Base-by-base conservation (phyloP, 768 basidiomycete species). In the Termitomyces eurrhizus region DNA sequence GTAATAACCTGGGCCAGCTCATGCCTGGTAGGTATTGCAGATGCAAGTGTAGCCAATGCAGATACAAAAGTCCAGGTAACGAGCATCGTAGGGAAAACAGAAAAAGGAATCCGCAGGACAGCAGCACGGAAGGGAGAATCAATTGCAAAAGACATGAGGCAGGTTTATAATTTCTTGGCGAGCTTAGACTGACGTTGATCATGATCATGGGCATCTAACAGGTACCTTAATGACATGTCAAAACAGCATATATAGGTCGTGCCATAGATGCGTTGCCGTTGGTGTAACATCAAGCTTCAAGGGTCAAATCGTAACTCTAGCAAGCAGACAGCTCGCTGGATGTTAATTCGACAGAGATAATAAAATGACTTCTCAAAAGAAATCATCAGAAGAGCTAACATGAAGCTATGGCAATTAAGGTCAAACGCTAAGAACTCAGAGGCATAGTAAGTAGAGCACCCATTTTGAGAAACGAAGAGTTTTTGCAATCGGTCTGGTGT, bases 1-100 rank as follows among this genome's bases (percentile, higher is more conserved):
- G 70, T 73, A 57, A 77, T 62, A 56, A 79, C 71, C 46, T 75
- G 70, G 1, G 72, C 74, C 3, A 59, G 42, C 13, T 63, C 67
- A 29, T 69, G 65, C 55, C 62, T 66, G 44, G 59, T 54, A 24
- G 69, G 65, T n/a, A 64, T 41, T n/a, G 69, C 68, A 53, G 52
- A 59, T 51, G 46, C 64, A n/a, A 66, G 42, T 18, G 56, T 56
- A 45, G 62, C 68, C 9, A 67, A 41, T 29, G 58, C 50, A 33
- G 67, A 53, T 7, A 64, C 53, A 26, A 65, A 42, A 55, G 68
- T 46, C 26, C 58, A 45, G 35, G 56, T 24, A 36, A 60, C 48
- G 35, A 69, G 33, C 70, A 70, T 70, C 41, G 37, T 46, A 41
- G 46, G 12, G 33, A 12, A 36, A 61, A 54, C 21, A 36, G 14